Evolutionary conservation across 352 stramenopile species (phyloP).

Genomic region (Pythium volutum): DNA sequence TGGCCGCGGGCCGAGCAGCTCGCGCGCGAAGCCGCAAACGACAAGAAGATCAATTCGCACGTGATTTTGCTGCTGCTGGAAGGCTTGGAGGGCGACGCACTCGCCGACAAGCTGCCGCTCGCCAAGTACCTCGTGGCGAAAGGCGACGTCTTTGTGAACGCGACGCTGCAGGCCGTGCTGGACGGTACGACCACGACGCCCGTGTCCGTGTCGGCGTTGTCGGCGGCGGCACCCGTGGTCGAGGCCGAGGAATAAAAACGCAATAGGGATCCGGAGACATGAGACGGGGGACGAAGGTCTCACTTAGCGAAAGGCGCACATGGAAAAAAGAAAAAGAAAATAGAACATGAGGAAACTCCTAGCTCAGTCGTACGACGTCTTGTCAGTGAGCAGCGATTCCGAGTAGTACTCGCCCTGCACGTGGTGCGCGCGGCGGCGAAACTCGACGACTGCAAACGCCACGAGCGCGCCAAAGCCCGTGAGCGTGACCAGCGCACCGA

Average conservation of each 20-base stretch:
- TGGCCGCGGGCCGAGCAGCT: conserved; percentile 55
- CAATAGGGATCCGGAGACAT: background rate
- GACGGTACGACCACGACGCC: background rate
- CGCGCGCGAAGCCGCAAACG: conserved; percentile 61
- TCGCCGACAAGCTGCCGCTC: conserved; percentile 58
- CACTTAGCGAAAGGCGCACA: background rate
- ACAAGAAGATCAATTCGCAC: conserved; percentile 76
- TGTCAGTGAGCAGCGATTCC: conserved; percentile 66
- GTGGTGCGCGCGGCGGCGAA: conserved; percentile 21
- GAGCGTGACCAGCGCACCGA: conserved; percentile 64
- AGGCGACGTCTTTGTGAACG: conserved; percentile 58
- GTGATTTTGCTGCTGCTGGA: conserved; percentile 67
- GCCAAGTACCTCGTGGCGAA: conserved; percentile 80
- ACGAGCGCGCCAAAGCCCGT: conserved; percentile 32
- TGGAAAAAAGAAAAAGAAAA: no score
- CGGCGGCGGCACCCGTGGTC: no score
- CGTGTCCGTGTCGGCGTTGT: no score
- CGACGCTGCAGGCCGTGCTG: conserved; percentile 25
- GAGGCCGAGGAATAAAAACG: background rate
- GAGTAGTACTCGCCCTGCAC: conserved; percentile 46
- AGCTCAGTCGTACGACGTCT: conserved; percentile 38
- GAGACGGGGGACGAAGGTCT: background rate
- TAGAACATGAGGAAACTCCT: no score
- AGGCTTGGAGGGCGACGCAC: conserved; percentile 54
- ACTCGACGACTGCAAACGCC: conserved; percentile 28